A percentile compares a stretch with the other conserved stretches of the same genome.
These are phyloP conservation scores for Dioscorea dumetorum DNA, from an alignment of 106 monocot genomes.

Conservation along the genomic window DNA sequence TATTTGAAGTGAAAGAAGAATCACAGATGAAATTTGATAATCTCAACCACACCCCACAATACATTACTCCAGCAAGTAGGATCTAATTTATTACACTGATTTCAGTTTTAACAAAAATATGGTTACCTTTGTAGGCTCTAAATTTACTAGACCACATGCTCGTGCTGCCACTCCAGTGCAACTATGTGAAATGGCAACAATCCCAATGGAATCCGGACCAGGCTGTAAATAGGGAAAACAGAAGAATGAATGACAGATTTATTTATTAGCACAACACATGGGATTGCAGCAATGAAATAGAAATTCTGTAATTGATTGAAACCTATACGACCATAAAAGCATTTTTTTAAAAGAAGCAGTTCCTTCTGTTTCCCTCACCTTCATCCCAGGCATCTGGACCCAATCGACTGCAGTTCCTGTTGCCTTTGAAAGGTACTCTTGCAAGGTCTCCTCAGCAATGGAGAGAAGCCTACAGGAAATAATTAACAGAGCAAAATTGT, in stretches of 20 bases:
- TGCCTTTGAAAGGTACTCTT: constrained; percentile 99
- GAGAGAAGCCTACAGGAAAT: constrained; percentile 54
- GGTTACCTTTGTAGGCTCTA: constrained; percentile 91
- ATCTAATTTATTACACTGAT: no score
- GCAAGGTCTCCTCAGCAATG: constrained; percentile 88
- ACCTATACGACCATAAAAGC: no score
- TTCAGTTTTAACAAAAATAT: neutral
- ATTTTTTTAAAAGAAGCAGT: no score
- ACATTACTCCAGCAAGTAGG: no score
- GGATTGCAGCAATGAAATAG: no score
- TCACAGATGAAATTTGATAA: no score
- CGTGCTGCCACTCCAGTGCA: constrained; percentile 90
- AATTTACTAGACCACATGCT: constrained; percentile 88
- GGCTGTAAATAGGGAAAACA: constrained; percentile 42
- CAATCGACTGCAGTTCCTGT: constrained; percentile 99
- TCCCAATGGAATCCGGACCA: constrained; percentile 99
- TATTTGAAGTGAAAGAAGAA: no score
- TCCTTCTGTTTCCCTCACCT: constrained; percentile 32
- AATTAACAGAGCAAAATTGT: neutral
- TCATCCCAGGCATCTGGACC: constrained; percentile 99
- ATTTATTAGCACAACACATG: no score
- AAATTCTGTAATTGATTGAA: no score
- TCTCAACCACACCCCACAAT: no score
- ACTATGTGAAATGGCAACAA: constrained; percentile 77
- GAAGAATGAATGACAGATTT: neutral